These are phyloP conservation scores for Dendrobium officinale DNA, from an alignment of 106 monocot genomes.

Conservation along the genomic window DNA sequence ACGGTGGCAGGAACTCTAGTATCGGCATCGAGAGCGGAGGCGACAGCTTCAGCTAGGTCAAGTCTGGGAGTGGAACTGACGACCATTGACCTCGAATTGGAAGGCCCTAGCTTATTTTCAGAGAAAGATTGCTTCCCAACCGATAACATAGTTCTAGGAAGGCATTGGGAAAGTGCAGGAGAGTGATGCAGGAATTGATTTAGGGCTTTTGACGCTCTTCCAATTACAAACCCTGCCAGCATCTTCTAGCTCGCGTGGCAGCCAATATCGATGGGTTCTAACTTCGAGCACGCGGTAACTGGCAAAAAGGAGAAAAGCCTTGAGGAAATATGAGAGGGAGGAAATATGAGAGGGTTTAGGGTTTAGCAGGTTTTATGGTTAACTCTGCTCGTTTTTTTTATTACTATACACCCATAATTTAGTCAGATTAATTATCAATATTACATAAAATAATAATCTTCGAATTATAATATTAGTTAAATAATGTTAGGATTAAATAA, in stretches of 20 bases:
- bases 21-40: constrained; percentile 35
- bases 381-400: too few species aligned
- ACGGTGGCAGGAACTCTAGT: constrained; percentile 82
- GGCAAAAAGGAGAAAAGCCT: too few species aligned
- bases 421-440: too few species aligned
- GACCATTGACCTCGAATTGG: constrained; percentile 29
- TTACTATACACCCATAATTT: too few species aligned
- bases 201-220: constrained; percentile 23
- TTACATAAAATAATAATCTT: too few species aligned
- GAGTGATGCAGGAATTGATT: constrained; percentile 4
- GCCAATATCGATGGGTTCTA: background rate
- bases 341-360: too few species aligned
- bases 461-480: too few species aligned
- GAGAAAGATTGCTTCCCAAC: background rate
- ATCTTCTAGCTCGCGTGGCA: background rate
- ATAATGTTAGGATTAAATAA: too few species aligned
- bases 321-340: too few species aligned
- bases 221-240: constrained; percentile 28
- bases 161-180: constrained; percentile 11
- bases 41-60: constrained; percentile 22
- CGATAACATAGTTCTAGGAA: constrained; percentile 8
- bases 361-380: too few species aligned
- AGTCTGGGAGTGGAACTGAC: constrained; percentile 12
- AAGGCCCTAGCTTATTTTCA: background rate
- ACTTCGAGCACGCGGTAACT: too few species aligned